phyloP scores from a whole-genome alignment of 2,329 filamentous ascomycete genomes.

The Monosporascus sp. region DNA sequence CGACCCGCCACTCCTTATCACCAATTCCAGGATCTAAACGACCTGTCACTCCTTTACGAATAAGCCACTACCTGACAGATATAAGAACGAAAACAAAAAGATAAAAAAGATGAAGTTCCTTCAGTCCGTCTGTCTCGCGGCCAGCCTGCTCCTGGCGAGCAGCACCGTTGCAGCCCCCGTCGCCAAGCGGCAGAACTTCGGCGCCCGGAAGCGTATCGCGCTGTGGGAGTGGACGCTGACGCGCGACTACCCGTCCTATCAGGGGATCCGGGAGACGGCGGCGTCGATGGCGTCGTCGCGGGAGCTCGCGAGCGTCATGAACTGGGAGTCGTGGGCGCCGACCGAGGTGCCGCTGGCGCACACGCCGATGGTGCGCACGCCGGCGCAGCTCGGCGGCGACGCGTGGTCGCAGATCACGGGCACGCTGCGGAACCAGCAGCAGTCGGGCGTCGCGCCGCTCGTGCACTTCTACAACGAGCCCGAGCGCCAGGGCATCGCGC shows the following conservation, averaged over 20 bases:
- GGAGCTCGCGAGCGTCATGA: constrained; percentile 11
- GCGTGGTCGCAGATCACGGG: constrained; percentile 26
- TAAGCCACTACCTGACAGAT: background rate
- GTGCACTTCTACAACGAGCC: constrained; percentile 44
- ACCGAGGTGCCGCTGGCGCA: constrained; percentile 26
- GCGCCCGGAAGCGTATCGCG: constrained; percentile 9
- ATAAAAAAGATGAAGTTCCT: background rate
- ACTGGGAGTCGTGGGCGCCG: constrained; percentile 22
- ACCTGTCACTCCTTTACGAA: background rate
- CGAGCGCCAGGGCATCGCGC: constrained; percentile 31
- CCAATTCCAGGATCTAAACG: background rate
- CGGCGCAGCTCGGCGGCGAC: constrained; percentile 29
- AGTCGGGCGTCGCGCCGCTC: constrained; percentile 18
- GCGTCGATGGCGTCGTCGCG: constrained; percentile 2
- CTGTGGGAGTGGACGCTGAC: constrained; percentile 15
- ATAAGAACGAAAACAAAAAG: background rate
- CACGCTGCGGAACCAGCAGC: constrained; percentile 11
- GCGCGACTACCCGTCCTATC: constrained; percentile 2
- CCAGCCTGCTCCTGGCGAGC: background rate
- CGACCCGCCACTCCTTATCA: background rate
- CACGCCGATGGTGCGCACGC: constrained; percentile 40
- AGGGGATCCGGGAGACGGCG: constrained; percentile 2
- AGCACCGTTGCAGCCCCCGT: background rate
- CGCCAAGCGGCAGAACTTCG: background rate
- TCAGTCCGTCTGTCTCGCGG: background rate